phyloP scores from a whole-genome alignment of 176 grass and related monocot genomes.

The Raddia distichophylla region DNA sequence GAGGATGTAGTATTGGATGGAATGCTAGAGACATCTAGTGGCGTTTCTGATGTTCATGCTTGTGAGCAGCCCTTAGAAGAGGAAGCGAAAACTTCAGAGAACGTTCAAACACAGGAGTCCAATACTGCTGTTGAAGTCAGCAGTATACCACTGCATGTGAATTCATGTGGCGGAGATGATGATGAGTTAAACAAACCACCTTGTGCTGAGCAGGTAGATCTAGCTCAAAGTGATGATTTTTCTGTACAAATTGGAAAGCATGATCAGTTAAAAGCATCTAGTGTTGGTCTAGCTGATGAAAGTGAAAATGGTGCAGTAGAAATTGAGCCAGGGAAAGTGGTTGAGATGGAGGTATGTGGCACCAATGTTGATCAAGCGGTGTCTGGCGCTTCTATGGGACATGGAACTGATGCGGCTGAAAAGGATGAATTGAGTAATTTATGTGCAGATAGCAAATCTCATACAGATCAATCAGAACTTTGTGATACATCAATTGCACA shows the following conservation, averaged over 20 bases:
- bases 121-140: neutral
- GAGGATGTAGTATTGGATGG: constrained; percentile 13
- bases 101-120: constrained; percentile 21
- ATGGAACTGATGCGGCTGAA: constrained; percentile 18
- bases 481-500: neutral
- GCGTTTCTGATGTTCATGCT: neutral
- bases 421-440: neutral
- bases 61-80: constrained; percentile 24
- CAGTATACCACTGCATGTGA: neutral
- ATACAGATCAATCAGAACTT: constrained; percentile 7
- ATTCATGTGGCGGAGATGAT: constrained; percentile 19
- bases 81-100: constrained; percentile 12
- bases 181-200: neutral
- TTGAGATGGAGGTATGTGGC: constrained; percentile 10
- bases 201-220: neutral
- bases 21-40: neutral
- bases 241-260: constrained; percentile 28
- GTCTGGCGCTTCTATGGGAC: constrained; percentile 22
- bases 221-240: constrained; percentile 32
- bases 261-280: constrained; percentile 6
- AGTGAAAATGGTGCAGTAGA: constrained; percentile 19
- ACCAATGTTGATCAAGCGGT: constrained; percentile 25
- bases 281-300: constrained; percentile 34
- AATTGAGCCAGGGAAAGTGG: constrained; percentile 23
- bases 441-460: constrained; percentile 19